phyloP scores from a whole-genome alignment of 192 early-diverging fungal genomes.

The Paraglomus occultum region DNA sequence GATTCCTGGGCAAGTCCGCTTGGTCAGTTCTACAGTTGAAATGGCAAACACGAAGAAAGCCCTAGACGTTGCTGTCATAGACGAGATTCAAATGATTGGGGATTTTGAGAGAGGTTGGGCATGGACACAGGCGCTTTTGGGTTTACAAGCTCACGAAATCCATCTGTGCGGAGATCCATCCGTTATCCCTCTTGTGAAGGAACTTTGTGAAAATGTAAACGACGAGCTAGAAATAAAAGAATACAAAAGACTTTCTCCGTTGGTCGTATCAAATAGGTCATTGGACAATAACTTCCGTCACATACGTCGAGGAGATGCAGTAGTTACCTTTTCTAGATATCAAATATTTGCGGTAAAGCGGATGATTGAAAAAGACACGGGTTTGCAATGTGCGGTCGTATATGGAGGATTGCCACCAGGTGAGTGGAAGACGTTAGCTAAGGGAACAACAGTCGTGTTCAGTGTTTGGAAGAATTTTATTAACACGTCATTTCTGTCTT shows the following conservation, averaged over 20 bases:
- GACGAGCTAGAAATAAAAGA: conserved; percentile 78
- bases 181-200: conserved; percentile 74
- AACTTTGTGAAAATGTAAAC: conserved; percentile 64
- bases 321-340: conserved; percentile 85
- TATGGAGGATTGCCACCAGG: conserved; percentile 92
- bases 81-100: conserved; percentile 97
- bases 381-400: conserved; percentile 81
- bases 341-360: conserved; percentile 78
- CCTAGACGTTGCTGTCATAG: conserved; percentile 86
- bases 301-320: conserved; percentile 77
- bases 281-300: conserved; percentile 57
- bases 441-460: too few species aligned
- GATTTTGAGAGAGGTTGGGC: conserved; percentile 90
- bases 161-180: conserved; percentile 94
- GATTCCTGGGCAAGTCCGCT: conserved; percentile 41
- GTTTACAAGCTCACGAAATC: conserved; percentile 77
- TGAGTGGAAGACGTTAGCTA: conserved; percentile 11
- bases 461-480: too few species aligned
- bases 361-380: conserved; percentile 70
- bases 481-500: neutral
- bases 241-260: conserved; percentile 74
- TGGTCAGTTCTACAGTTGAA: conserved; percentile 84
- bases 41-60: conserved; percentile 65
- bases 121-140: conserved; percentile 87
- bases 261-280: conserved; percentile 55